phyloP scores from a whole-genome alignment of 202 grass and related monocot genomes.

The Panicum hallii region DNA sequence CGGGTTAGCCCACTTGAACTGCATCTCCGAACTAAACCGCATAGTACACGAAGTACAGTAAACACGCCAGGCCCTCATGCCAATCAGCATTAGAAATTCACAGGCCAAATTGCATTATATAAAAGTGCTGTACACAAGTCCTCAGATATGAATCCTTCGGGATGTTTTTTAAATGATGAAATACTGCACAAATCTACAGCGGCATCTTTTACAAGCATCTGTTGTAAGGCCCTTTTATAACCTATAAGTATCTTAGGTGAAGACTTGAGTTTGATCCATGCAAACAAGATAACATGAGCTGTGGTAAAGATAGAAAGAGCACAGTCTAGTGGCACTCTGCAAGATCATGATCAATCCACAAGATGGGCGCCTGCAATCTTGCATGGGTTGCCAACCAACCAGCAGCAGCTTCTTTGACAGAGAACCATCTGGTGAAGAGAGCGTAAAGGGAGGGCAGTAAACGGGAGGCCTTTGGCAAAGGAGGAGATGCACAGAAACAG shows the following conservation, averaged over 20 bases:
- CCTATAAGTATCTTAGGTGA: background rate
- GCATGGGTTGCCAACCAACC: background rate
- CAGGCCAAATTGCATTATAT: background rate
- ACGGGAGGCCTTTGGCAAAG: conserved; percentile 49
- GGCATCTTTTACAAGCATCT: background rate
- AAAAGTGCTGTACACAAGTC: background rate
- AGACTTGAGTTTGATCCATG: conserved; percentile 38
- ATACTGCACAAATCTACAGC: background rate
- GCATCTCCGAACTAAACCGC: background rate
- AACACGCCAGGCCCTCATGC: background rate
- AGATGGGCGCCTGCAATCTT: conserved; percentile 18
- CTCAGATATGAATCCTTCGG: no score
- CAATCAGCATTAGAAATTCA: background rate
- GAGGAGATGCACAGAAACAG: conserved; percentile 45
- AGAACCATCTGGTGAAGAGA: conserved; percentile 39
- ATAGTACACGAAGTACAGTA: background rate
- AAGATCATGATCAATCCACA: conserved; percentile 19
- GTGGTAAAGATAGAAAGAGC: conserved; percentile 41
- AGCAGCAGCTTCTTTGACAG: conserved; percentile 25
- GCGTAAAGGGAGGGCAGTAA: conserved; percentile 59
- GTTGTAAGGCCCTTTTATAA: no score
- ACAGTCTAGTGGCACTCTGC: conserved; percentile 18
- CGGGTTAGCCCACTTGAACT: background rate
- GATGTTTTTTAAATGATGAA: background rate
- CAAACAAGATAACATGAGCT: conserved; percentile 29